phyloP scores from a whole-genome alignment of 1,284 basidiomycete species.

The Melampsora americana region DNA sequence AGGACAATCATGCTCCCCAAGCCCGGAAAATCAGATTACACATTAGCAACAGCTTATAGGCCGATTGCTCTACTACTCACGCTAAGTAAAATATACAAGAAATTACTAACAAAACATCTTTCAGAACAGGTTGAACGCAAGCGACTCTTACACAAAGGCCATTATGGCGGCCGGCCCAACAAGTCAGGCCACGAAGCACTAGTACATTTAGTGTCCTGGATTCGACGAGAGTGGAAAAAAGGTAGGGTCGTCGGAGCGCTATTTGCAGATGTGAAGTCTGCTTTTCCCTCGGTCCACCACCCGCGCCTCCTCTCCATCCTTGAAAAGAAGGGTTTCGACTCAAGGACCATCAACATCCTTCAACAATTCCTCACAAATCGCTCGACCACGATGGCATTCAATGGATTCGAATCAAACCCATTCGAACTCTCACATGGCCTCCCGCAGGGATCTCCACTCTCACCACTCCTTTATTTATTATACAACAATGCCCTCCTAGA shows the following conservation, averaged over 20 bases:
- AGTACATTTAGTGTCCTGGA: neutral
- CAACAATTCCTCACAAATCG: neutral
- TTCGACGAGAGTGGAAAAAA: neutral
- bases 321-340: neutral
- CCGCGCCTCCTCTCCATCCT: neutral
- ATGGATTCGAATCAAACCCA: neutral
- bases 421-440: constrained; percentile 9
- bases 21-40: neutral
- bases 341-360: neutral
- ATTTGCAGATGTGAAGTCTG: neutral
- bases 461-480: neutral
- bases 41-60: neutral
- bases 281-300: neutral
- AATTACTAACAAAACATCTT: no score
- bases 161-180: no score
- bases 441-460: constrained; percentile 25
- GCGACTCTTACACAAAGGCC: no score
- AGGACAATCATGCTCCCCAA: neutral
- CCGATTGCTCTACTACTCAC: no score
- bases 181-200: neutral
- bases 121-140: no score
- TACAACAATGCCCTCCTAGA: neutral
- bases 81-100: no score
- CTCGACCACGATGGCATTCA: neutral
- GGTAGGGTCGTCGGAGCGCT: neutral